Conservation (phyloP, 441 rosid genomes). For the Brassica hybrid region DNA sequence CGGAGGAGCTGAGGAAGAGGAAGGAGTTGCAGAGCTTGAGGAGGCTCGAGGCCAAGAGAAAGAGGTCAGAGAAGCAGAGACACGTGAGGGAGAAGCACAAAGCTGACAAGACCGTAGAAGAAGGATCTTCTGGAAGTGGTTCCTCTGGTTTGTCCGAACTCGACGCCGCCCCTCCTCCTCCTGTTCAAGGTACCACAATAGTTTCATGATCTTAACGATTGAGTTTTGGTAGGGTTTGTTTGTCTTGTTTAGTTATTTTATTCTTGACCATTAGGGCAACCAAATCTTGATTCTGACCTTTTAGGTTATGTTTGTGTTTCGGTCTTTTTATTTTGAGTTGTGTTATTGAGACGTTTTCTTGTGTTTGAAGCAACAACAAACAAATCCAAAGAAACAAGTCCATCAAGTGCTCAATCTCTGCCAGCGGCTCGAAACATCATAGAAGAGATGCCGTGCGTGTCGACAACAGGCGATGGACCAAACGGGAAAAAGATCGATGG, state of each 20-base stretch:
- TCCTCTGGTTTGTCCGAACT: conserved; percentile 44
- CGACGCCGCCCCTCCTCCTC: conserved; percentile 30
- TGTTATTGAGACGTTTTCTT: conserved; percentile 14
- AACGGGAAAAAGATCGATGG: conserved; percentile 64
- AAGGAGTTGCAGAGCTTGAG: conserved; percentile 74
- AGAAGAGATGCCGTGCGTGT: conserved; percentile 69
- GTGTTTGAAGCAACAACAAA: conserved; percentile 39
- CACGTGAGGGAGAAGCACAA: conserved; percentile 44
- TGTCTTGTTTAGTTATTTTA: conserved; percentile 1
- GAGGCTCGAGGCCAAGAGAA: conserved; percentile 87
- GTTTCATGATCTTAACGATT: background rate
- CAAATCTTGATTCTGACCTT: too few relatives aligned
- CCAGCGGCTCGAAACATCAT: conserved; percentile 42
- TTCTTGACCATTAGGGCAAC: background rate
- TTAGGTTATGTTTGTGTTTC: background rate
- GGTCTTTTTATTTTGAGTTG: conserved; percentile 10
- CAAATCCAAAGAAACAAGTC: conserved; percentile 54
- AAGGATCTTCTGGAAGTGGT: conserved; percentile 44
- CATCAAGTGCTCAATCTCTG: conserved; percentile 47
- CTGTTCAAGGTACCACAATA: conserved; percentile 37
- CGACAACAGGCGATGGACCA: conserved; percentile 60
- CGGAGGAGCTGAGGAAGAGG: conserved; percentile 81
- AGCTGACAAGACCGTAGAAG: conserved; percentile 38
- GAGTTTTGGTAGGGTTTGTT: conserved; percentile 1
- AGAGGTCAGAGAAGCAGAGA: conserved; percentile 77